phyloP scores from a whole-genome alignment of 176 grass and related monocot species.

The Oryza australiensis region DNA sequence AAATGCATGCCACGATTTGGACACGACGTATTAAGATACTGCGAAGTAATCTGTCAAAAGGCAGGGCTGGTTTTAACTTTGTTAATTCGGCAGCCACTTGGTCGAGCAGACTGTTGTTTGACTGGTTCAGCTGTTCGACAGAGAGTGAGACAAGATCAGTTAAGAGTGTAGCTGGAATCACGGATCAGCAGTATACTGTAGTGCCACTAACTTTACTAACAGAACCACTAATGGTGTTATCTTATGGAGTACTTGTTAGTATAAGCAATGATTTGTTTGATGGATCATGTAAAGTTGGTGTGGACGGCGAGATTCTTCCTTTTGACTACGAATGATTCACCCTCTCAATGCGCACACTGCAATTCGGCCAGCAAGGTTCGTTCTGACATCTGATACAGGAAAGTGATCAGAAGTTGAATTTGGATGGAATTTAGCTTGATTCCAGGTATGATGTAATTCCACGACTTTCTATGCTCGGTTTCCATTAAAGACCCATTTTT shows the following conservation, averaged over 20 bases:
- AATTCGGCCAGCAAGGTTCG: neutral
- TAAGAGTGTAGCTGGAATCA: slow-evolving; percentile 42
- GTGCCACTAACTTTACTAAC: neutral
- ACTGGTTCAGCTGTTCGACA: slow-evolving; percentile 39
- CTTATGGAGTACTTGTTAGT: neutral
- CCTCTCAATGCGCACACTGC: neutral
- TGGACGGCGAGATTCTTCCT: neutral
- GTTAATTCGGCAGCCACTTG: slow-evolving; percentile 27
- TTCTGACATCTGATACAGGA: neutral
- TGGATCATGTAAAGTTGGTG: neutral
- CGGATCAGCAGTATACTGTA: neutral
- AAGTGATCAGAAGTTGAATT: neutral
- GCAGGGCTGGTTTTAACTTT: neutral
- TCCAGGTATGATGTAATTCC: neutral
- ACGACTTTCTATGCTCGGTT: neutral
- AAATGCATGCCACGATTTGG: slow-evolving; percentile 15
- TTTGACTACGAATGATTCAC: slow-evolving; percentile 15
- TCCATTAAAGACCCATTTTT: neutral
- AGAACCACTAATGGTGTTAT: slow-evolving; percentile 43
- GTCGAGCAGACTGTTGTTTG: slow-evolving; percentile 28
- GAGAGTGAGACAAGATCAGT: slow-evolving; percentile 33
- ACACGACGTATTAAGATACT: neutral
- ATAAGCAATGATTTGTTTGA: neutral
- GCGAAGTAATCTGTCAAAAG: neutral
- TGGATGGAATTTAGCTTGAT: neutral